Conservation (phyloP, 2,329 filamentous ascomycete genomes). For the Ophiognomonia clavigignenti-juglandacearum region DNA sequence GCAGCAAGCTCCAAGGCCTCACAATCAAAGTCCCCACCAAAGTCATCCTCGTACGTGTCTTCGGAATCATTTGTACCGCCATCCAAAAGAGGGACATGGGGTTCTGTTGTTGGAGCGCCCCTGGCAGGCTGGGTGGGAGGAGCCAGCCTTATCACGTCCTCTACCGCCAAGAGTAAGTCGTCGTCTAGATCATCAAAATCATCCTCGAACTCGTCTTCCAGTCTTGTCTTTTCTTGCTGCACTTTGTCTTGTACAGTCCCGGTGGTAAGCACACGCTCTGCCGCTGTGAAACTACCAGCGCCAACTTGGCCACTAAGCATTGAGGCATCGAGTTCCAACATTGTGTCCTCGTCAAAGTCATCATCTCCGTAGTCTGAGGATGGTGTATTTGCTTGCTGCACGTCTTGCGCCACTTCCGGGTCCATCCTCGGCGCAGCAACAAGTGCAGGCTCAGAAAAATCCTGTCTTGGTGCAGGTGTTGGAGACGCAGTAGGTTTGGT, state of each 20-base stretch:
- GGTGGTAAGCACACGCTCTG: conserved; percentile 2
- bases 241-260: neutral
- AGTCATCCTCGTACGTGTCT: conserved; percentile 64
- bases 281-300: conserved; percentile 1
- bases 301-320: conserved; percentile 26
- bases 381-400: neutral
- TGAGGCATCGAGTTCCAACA: conserved; percentile 49
- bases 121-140: conserved; percentile 24
- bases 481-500: conserved; percentile 3
- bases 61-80: conserved; percentile 30
- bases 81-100: conserved; percentile 29
- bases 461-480: neutral
- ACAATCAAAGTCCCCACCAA: conserved; percentile 68
- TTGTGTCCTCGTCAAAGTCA: conserved; percentile 55
- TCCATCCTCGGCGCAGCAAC: neutral
- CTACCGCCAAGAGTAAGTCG: conserved; percentile 48
- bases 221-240: neutral
- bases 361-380: conserved; percentile 51
- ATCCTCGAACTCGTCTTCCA: conserved; percentile 33
- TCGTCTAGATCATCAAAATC: conserved; percentile 66
- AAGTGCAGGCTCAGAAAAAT: conserved; percentile 15
- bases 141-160: conserved; percentile 32
- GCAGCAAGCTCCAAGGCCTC: conserved; percentile 70
- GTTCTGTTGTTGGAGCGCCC: conserved; percentile 4
- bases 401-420: neutral